Conservation (phyloP, 371 early-diverging fungal genomes). For the Apophysomyces variabilis region DNA sequence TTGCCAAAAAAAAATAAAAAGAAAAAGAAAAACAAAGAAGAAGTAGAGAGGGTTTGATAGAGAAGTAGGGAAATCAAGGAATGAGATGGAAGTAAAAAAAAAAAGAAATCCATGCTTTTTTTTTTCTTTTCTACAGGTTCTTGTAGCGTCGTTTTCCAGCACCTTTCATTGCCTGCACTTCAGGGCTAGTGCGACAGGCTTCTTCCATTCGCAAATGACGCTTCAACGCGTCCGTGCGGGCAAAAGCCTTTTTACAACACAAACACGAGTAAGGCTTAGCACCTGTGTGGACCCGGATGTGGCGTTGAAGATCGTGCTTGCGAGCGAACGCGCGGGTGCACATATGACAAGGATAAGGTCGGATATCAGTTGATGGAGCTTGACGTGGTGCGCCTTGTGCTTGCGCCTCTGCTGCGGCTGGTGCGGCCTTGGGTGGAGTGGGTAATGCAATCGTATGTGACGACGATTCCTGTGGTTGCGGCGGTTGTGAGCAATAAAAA, state of each 20-base stretch:
- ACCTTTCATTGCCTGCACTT: constrained; percentile 50
- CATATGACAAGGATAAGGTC: constrained; percentile 22
- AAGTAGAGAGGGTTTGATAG: neutral
- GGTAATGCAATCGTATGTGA: neutral
- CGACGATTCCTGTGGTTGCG: neutral
- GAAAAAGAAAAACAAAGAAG: neutral
- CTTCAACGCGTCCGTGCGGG: constrained; percentile 70
- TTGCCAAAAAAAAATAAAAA: constrained; percentile 10
- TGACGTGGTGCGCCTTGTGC: neutral
- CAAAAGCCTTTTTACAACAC: constrained; percentile 68
- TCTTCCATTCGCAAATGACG: constrained; percentile 68
- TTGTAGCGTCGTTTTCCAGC: constrained; percentile 38
- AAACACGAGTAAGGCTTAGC: constrained; percentile 65
- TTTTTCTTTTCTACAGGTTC: constrained; percentile 21
- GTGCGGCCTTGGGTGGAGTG: neutral
- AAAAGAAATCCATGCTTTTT: neutral
- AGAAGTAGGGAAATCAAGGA: constrained; percentile 8
- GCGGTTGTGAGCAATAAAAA: neutral
- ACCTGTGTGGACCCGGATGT: constrained; percentile 71
- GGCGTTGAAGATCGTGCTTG: constrained; percentile 72
- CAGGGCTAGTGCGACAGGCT: constrained; percentile 48
- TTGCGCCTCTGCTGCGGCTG: too few species aligned
- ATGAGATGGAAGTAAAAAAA: neutral
- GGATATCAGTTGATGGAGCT: neutral
- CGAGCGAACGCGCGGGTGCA: constrained; percentile 54